Evolutionary conservation across 1,284 basidiomycete genomes (phyloP).

Genomic region (Naganishia albida): DNA sequence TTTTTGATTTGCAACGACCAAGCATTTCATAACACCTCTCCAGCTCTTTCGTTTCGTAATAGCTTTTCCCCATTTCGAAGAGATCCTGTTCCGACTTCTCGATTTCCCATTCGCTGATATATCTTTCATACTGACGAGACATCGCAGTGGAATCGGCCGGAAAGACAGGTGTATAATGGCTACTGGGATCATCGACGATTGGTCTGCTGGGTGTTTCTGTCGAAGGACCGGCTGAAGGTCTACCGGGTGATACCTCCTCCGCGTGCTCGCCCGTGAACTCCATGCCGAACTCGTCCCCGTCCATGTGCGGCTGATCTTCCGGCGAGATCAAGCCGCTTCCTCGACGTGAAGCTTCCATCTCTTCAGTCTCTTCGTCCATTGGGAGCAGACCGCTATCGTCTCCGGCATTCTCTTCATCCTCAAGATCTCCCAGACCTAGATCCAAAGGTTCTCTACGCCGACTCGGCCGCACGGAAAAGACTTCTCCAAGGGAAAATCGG

Average conservation of each 20-base stretch:
- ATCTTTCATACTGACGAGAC: conserved; percentile 30
- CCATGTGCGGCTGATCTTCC: background rate
- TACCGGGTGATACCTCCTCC: background rate
- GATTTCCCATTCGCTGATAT: conserved; percentile 29
- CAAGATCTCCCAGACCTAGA: conserved; percentile 13
- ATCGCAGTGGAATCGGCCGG: background rate
- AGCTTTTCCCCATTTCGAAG: conserved; percentile 71
- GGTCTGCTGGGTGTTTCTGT: background rate
- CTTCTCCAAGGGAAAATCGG: conserved; percentile 20
- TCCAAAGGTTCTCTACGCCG: conserved; percentile 21
- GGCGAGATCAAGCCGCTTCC: conserved; percentile 2
- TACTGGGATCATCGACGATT: background rate
- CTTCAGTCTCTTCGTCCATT: conserved; percentile 54
- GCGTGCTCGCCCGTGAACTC: background rate
- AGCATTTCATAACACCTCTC: conserved; percentile 71
- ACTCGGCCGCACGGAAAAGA: conserved; percentile 23
- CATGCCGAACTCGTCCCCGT: conserved; percentile 24
- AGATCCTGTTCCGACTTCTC: conserved; percentile 53
- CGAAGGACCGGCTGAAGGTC: background rate
- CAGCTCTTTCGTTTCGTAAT: conserved; percentile 78
- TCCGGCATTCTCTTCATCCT: conserved; percentile 8
- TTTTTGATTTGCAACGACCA: conserved; percentile 64
- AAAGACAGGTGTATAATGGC: background rate
- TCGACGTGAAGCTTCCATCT: conserved; percentile 63
- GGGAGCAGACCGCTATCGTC: conserved; percentile 18